Base-by-base conservation (phyloP, 148 eudicot species). In the Chenopodium quinoa region DNA sequence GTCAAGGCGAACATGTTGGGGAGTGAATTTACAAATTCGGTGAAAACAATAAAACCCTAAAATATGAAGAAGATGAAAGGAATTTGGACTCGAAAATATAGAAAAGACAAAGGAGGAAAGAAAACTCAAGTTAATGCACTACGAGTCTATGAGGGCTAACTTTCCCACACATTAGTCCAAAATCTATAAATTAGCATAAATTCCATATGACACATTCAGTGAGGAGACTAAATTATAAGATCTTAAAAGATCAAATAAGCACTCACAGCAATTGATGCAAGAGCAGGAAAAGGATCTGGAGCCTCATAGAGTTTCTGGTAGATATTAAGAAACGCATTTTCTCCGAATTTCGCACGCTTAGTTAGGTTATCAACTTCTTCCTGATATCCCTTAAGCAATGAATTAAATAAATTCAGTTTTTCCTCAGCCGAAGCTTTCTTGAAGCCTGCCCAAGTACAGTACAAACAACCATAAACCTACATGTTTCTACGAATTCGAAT, bases 311-410 rank as follows among this genome's bases (percentile, higher is more conserved):
- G 97, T 80, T 96, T 96, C 87, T 96, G 99, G 76, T 96, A 96
- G 75, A 96, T 91, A 84, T 91, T 96, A 72, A 96, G 99, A 77
- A 96, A 96, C 67, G 99, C 93, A 93, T 96, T 96, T 89, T 96
- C 99, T 40, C 98, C 99, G 66, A 92, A 93, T 79, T 96, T 96
- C 4, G 99, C 99, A 82, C 99, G 89, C 84, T 96, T 96, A 66
- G 99, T 96, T 83, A 96, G 93, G 66, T 96, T 96, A 83, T 96
- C 99, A 85, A 96, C 97, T 88, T 96, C 99, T 86, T 96, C 99
- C 86, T 96, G 99, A 82, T 92, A 96, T 75, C 97, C 97, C 86
- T 93, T 96, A 23, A 96, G 98, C 73, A 96, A 86, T 31, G 97
- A 84, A 85, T 89, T 91, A 84, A 96, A 96, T 81, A 92, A 83